phyloP scores from a whole-genome alignment of 2,329 filamentous ascomycete species.

The Fusarium drepaniforme region DNA sequence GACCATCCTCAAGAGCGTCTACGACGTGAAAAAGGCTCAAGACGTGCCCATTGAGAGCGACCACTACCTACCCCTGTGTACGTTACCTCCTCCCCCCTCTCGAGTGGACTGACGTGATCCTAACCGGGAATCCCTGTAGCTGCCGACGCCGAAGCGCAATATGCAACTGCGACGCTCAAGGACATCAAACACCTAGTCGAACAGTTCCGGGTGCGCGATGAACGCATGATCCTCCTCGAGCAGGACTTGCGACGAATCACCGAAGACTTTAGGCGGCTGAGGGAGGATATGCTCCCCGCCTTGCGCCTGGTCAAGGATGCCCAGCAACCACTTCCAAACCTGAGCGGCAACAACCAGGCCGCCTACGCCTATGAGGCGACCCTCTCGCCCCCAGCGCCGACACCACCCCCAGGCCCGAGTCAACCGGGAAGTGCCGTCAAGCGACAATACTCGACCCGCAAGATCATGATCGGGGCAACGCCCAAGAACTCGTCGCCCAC shows the following conservation, averaged over 20 bases:
- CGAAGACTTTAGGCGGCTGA: slow-evolving; percentile 88
- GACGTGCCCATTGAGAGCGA: slow-evolving; percentile 92
- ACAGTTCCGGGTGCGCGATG: slow-evolving; percentile 89
- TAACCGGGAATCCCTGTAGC: slow-evolving; percentile 63
- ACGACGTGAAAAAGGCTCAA: slow-evolving; percentile 95
- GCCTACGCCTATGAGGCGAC: slow-evolving; percentile 64
- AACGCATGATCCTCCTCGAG: slow-evolving; percentile 87
- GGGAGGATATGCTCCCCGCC: slow-evolving; percentile 92
- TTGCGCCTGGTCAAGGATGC: slow-evolving; percentile 92
- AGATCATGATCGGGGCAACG: slow-evolving; percentile 76
- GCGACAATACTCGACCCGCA: slow-evolving; percentile 81
- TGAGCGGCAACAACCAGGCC: slow-evolving; percentile 53
- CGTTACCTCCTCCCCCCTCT: slow-evolving; percentile 29
- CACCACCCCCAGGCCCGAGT: slow-evolving; percentile 63
- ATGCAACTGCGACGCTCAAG: slow-evolving; percentile 89
- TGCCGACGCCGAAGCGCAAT: slow-evolving; percentile 87
- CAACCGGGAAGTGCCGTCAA: slow-evolving; percentile 67
- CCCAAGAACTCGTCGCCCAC: slow-evolving; percentile 85
- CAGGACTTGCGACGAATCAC: slow-evolving; percentile 85
- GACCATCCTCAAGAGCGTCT: slow-evolving; percentile 95
- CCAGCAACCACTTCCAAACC: slow-evolving; percentile 82
- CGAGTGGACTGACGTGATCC: slow-evolving; percentile 37
- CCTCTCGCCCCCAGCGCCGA: slow-evolving; percentile 68
- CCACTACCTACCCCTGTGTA: slow-evolving; percentile 94
- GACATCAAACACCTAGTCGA: slow-evolving; percentile 93